Percentiles rank a stretch among this genome's conserved stretches.
These are phyloP conservation scores for Turnera subulata DNA, from an alignment of 345 rosid species.

Conservation along the genomic window DNA sequence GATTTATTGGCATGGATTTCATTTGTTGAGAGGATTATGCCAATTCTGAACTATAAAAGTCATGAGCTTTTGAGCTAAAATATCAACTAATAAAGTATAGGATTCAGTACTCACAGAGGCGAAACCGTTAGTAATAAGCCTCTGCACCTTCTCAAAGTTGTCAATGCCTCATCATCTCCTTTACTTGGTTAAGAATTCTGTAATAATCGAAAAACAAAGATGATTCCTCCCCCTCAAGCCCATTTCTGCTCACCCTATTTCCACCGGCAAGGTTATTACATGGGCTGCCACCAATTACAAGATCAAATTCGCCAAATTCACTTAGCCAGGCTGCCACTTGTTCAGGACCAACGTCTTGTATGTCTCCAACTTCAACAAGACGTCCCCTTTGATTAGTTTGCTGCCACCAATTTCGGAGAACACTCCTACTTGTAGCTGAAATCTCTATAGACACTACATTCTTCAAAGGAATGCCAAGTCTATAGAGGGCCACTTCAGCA, in stretches of 20 bases:
- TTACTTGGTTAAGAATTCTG: constrained; percentile 21
- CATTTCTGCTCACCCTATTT: constrained; percentile 22
- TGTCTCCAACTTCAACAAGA: constrained; percentile 12
- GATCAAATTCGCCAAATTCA: constrained; percentile 26
- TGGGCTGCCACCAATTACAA: constrained; percentile 28
- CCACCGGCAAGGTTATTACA: constrained; percentile 25
- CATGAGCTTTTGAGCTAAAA: no score
- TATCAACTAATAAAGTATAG: no score
- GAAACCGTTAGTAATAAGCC: no score
- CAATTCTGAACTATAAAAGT: no score
- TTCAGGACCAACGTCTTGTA: constrained; percentile 2
- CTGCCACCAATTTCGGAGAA: constrained; percentile 24
- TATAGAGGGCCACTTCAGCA: constrained; percentile 28
- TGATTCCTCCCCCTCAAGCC: constrained; percentile 28
- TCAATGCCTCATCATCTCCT: no score
- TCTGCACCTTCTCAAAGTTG: no score
- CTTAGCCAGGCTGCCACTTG: constrained; percentile 10
- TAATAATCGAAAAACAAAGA: constrained; percentile 28
- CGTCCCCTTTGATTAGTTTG: constrained; percentile 18
- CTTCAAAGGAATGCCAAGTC: constrained; percentile 21
- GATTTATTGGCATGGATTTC: no score
- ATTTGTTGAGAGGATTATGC: no score
- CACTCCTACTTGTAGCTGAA: constrained; percentile 12
- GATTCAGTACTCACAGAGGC: no score
- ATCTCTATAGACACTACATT: constrained; percentile 26